Conservation (phyloP, 2,329 filamentous ascomycete genomes). For the Xylogone sp. region DNA sequence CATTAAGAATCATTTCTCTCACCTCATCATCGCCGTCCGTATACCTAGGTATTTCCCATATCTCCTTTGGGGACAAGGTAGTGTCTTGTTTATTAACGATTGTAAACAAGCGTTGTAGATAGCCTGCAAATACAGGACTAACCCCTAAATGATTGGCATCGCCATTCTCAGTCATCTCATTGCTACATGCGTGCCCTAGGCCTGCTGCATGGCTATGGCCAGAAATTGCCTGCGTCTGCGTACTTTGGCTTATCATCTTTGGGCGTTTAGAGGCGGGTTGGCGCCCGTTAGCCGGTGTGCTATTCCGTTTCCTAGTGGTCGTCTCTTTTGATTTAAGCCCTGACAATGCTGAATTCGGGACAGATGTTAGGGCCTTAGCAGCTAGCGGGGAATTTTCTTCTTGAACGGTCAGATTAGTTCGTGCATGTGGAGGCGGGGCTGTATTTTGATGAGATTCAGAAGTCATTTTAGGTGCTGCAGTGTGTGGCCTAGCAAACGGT, state of each 20-base stretch:
- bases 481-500: constrained; percentile 18
- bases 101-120: constrained; percentile 14
- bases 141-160: neutral
- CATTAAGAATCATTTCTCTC: constrained; percentile 39
- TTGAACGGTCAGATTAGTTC: neutral
- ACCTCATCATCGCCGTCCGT: constrained; percentile 29
- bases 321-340: constrained; percentile 16
- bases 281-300: constrained; percentile 4
- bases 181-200: neutral
- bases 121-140: constrained; percentile 13
- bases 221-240: constrained; percentile 23
- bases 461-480: neutral
- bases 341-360: constrained; percentile 10
- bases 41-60: constrained; percentile 23
- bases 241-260: constrained; percentile 25
- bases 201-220: constrained; percentile 13
- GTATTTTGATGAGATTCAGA: neutral
- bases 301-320: constrained; percentile 12
- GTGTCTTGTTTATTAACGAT: constrained; percentile 19
- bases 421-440: neutral
- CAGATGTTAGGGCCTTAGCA: constrained; percentile 10
- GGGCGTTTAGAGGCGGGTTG: constrained; percentile 16
- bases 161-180: constrained; percentile 1
- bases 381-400: constrained; percentile 14
- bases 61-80: constrained; percentile 16